These are phyloP conservation scores for Panellus pusillus DNA, from an alignment of 768 basidiomycete genomes.

Conservation along the genomic window DNA sequence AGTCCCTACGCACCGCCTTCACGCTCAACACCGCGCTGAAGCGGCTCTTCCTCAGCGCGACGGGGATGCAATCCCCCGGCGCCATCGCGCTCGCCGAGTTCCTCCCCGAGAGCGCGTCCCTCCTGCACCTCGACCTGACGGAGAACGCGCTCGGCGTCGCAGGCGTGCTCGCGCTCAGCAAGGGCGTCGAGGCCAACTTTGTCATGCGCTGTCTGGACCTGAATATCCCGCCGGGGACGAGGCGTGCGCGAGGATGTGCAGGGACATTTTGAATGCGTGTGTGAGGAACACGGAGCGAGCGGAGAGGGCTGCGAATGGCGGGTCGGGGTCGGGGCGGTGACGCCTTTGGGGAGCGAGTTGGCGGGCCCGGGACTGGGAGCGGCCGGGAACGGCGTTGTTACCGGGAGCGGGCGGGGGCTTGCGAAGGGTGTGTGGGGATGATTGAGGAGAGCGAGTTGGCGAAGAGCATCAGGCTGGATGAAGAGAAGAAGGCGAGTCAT, in stretches of 20 bases:
- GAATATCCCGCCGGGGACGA: constrained; percentile 88
- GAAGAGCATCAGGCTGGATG: constrained; percentile 57
- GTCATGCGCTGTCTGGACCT: constrained; percentile 91
- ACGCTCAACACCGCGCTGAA: constrained; percentile 91
- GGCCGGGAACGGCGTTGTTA: constrained; percentile 16
- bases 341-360: constrained; percentile 14
- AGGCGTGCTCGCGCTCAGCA: constrained; percentile 89
- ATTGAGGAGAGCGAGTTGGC: constrained; percentile 86
- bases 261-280: constrained; percentile 88
- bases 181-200: constrained; percentile 80
- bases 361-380: not conserved
- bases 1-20: constrained; percentile 89
- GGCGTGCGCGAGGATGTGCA: constrained; percentile 79
- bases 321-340: constrained; percentile 25
- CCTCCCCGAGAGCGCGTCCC: constrained; percentile 82
- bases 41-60: constrained; percentile 87
- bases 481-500: constrained; percentile 52
- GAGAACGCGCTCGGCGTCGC: constrained; percentile 82
- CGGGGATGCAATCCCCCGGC: constrained; percentile 74
- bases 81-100: constrained; percentile 97
- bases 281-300: constrained; percentile 93
- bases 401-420: constrained; percentile 49
- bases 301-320: constrained; percentile 36
- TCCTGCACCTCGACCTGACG: constrained; percentile 92
- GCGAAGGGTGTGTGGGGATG: constrained; percentile 79